phyloP scores from a whole-genome alignment of 176 grass and related monocot species.

The Elaeis guineensis region DNA sequence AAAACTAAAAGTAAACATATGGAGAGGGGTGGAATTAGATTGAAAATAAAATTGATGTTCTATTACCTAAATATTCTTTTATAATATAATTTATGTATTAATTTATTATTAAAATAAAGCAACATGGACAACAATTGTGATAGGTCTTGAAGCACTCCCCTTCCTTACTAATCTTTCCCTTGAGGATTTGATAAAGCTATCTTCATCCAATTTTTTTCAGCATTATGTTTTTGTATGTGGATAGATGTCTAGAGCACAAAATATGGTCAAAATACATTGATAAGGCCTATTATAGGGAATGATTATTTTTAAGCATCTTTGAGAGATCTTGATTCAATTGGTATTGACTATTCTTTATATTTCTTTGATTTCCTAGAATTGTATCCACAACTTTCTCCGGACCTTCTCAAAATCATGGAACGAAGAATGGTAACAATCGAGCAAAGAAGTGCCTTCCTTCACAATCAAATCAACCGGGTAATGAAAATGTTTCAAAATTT shows the following conservation, averaged over 20 bases:
- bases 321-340: neutral
- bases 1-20: too few relatives aligned
- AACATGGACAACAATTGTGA: too few relatives aligned
- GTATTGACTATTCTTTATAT: neutral
- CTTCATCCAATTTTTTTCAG: neutral
- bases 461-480: conserved; percentile 75
- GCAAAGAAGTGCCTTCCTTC: conserved; percentile 54
- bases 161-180: too few relatives aligned
- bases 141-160: too few relatives aligned
- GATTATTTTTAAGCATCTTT: neutral
- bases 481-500: conserved; percentile 1
- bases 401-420: conserved; percentile 72
- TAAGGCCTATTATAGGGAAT: too few relatives aligned
- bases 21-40: too few relatives aligned
- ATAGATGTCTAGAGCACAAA: neutral
- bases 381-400: conserved; percentile 33
- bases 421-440: conserved; percentile 65
- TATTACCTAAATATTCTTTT: too few relatives aligned
- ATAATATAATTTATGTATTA: too few relatives aligned
- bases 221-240: neutral
- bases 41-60: too few relatives aligned
- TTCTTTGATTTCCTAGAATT: conserved; percentile 31
- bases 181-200: too few relatives aligned
- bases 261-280: too few relatives aligned
- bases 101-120: too few relatives aligned